Evolutionary conservation across 345 rosid genomes (phyloP).

Genomic region (Acer saccharum): DNA sequence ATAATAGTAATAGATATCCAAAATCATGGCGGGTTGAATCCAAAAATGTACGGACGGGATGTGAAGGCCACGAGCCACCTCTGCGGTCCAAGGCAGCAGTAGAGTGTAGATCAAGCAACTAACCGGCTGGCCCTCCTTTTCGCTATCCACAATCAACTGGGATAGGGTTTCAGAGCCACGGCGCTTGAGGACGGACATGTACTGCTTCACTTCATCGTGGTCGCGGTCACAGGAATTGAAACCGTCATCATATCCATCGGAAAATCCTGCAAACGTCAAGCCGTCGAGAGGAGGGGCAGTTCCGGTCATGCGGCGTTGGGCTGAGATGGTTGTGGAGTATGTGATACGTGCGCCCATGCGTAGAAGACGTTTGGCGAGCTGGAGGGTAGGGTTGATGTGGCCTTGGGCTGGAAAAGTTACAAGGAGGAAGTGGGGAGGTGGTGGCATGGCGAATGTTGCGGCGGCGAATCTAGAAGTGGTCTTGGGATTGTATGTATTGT

Average conservation of each 20-base stretch:
- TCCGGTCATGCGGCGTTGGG: slow-evolving; percentile 43
- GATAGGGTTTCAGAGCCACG: slow-evolving; percentile 41
- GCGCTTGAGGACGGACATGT: slow-evolving; percentile 41
- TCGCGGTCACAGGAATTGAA: slow-evolving; percentile 4
- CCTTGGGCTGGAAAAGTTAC: slow-evolving; percentile 64
- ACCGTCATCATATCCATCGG: slow-evolving; percentile 70
- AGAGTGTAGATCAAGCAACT: slow-evolving; percentile 50
- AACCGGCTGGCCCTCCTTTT: slow-evolving; percentile 26
- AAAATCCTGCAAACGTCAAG: slow-evolving; percentile 47
- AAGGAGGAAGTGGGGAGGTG: slow-evolving; percentile 46
- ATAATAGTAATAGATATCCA: slow-evolving; percentile 59
- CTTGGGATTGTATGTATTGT: not conserved
- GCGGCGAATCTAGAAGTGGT: too few relatives aligned
- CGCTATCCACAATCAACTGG: slow-evolving; percentile 31
- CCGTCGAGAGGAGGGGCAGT: slow-evolving; percentile 24
- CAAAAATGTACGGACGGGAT: slow-evolving; percentile 53
- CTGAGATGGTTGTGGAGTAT: slow-evolving; percentile 40
- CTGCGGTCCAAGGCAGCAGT: slow-evolving; percentile 54
- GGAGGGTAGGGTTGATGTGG: slow-evolving; percentile 66
- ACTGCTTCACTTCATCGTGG: slow-evolving; percentile 21
- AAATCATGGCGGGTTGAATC: slow-evolving; percentile 70
- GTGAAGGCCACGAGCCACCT: slow-evolving; percentile 45
- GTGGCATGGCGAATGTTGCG: not conserved
- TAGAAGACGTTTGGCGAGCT: slow-evolving; percentile 59
- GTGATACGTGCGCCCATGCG: slow-evolving; percentile 54